Conservation (phyloP, 176 grass and related monocot genomes). For the Triticum dicoccoides region DNA sequence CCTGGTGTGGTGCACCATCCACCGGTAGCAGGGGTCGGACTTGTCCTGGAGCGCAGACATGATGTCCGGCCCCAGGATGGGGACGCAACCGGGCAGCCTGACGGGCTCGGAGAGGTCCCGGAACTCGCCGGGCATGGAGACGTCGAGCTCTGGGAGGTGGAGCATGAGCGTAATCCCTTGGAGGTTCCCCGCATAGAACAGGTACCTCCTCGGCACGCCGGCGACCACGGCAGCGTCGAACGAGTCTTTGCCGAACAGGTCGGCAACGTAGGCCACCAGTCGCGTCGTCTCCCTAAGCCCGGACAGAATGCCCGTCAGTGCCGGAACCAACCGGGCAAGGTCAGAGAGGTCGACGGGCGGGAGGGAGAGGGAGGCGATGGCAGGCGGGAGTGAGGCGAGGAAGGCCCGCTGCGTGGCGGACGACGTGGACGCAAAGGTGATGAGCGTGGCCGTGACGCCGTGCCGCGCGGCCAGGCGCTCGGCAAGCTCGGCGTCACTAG, state of each 20-base stretch:
- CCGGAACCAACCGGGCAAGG: constrained; percentile 5
- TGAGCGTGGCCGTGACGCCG: constrained; percentile 8
- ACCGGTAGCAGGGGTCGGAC: constrained; percentile 29
- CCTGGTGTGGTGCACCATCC: constrained; percentile 43
- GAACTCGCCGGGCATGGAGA: neutral
- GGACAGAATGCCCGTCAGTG: neutral
- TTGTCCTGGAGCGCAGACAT: constrained; percentile 41
- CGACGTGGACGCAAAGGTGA: constrained; percentile 35
- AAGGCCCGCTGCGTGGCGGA: neutral
- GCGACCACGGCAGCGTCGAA: constrained; percentile 8
- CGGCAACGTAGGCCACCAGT: too few relatives aligned
- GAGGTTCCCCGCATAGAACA: constrained; percentile 53
- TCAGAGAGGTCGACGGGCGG: constrained; percentile 29
- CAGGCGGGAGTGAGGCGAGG: too few relatives aligned
- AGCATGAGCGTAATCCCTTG: constrained; percentile 21
- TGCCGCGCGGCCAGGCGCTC: constrained; percentile 22
- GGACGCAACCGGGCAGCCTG: constrained; percentile 27
- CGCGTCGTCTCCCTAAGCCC: too few relatives aligned
- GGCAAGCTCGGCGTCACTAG: constrained; percentile 42
- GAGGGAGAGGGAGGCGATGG: neutral
- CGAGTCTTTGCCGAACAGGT: too few relatives aligned
- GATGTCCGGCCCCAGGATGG: constrained; percentile 43
- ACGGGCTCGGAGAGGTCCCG: neutral
- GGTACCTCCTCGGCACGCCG: neutral
- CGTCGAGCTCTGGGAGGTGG: too few relatives aligned